A percentile compares a stretch with the other conserved stretches of the same genome.
phyloP scores from a whole-genome alignment of 2,329 filamentous ascomycete genomes.

The Epichloe hybrida region DNA sequence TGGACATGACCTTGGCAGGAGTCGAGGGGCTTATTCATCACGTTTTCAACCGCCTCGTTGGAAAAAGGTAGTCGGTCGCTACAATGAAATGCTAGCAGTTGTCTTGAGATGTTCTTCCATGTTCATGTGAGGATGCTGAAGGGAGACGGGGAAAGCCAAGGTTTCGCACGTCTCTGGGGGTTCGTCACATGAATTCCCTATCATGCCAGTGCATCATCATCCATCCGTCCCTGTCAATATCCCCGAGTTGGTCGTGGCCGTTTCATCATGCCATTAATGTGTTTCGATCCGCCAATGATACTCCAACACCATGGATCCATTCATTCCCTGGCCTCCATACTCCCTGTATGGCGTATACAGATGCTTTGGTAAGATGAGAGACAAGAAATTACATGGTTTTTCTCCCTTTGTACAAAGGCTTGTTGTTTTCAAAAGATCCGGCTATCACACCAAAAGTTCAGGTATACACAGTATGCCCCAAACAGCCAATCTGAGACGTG shows the following conservation, averaged over 20 bases:
- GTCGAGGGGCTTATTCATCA: no score
- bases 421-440: not conserved
- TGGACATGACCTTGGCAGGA: no score
- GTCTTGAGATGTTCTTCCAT: no score
- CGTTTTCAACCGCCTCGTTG: no score
- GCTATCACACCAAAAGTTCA: not conserved
- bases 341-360: not conserved
- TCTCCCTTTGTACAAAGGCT: not conserved
- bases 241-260: not conserved
- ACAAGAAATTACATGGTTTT: not conserved
- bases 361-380: not conserved
- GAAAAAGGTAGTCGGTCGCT: no score
- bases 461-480: not conserved
- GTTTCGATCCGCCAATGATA: not conserved
- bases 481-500: not conserved
- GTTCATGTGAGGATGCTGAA: no score
- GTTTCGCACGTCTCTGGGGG: not conserved
- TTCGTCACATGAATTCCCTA: not conserved
- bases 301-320: not conserved
- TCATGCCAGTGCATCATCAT: not conserved
- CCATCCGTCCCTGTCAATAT: not conserved
- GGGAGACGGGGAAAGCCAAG: not conserved
- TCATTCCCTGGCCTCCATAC: not conserved
- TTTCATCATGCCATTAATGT: not conserved
- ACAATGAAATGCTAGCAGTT: no score